Percentiles rank a stretch among this genome's conserved stretches.
phyloP scores from a whole-genome alignment of 768 basidiomycete species.

The Sporobolomyces pararoseus region DNA sequence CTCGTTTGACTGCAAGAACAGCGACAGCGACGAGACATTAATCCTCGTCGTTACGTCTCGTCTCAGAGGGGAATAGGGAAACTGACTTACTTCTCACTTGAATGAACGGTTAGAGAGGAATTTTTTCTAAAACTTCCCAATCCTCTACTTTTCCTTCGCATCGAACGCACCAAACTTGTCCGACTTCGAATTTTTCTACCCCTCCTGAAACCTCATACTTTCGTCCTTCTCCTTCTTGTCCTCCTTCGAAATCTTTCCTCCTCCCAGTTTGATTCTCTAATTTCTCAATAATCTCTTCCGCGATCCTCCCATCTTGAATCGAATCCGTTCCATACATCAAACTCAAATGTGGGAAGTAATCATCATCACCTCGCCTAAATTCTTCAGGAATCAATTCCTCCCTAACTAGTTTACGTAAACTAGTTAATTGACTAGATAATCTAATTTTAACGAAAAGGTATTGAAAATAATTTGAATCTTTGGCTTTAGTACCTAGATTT shows the following conservation, averaged over 20 bases:
- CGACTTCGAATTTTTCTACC: background rate
- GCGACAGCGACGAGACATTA: no score
- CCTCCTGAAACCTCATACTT: background rate
- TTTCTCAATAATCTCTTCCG: background rate
- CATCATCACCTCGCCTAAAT: conserved; percentile 2
- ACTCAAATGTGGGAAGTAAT: conserved; percentile 30
- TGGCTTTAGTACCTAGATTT: background rate
- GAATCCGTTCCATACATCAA: conserved; percentile 21
- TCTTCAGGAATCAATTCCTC: background rate
- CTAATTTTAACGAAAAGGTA: conserved; percentile 16
- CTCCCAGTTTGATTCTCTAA: background rate
- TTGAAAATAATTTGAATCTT: conserved; percentile 14
- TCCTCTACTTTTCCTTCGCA: conserved; percentile 23
- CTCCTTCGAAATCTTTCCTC: background rate
- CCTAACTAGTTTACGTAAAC: background rate
- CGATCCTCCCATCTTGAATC: background rate
- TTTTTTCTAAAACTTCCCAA: conserved; percentile 21
- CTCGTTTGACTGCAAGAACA: no score
- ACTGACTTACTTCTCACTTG: no score
- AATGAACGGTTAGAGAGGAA: no score
- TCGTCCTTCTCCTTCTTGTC: background rate
- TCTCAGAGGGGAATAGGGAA: no score
- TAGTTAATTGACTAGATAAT: background rate
- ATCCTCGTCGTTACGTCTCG: no score
- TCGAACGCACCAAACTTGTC: conserved; percentile 10